Evolutionary conservation across 352 stramenopile genomes (phyloP).

Genomic region (Phytophthora palmivora): DNA sequence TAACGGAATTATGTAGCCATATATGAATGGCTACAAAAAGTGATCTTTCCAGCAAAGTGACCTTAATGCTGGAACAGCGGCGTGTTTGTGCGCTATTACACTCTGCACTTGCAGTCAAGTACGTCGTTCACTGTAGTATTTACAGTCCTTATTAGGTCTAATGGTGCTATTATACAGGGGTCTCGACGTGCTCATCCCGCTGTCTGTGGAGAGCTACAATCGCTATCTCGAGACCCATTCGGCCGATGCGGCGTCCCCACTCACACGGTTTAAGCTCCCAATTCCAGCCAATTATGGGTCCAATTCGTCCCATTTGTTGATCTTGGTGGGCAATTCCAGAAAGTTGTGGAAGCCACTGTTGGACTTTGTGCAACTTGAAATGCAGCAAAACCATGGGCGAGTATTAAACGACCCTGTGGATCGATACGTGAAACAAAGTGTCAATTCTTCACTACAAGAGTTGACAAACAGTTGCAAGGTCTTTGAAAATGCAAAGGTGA

Average conservation of each 20-base stretch:
- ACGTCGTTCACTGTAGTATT: neutral
- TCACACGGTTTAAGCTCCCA: constrained; percentile 58
- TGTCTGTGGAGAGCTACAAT: constrained; percentile 77
- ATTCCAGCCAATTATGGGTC: constrained; percentile 13
- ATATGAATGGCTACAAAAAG: too few relatives aligned
- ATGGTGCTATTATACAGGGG: constrained; percentile 39
- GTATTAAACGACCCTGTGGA: constrained; percentile 62
- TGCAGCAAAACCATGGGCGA: constrained; percentile 29
- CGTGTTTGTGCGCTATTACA: constrained; percentile 27
- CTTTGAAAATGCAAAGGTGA: constrained; percentile 35
- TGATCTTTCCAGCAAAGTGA: too few relatives aligned
- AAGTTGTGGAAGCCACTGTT: constrained; percentile 63
- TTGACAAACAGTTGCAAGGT: constrained; percentile 18
- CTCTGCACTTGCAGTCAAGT: constrained; percentile 27
- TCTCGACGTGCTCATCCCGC: constrained; percentile 71
- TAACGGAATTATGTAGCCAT: too few relatives aligned
- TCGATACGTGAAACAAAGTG: constrained; percentile 57
- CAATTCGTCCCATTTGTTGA: constrained; percentile 53
- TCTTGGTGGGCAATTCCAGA: constrained; percentile 76
- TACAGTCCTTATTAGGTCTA: neutral
- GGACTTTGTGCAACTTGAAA: constrained; percentile 44
- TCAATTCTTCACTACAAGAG: constrained; percentile 38
- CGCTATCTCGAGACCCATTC: constrained; percentile 43
- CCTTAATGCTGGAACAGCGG: constrained; percentile 25
- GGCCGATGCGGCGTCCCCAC: constrained; percentile 34